Conservation (phyloP, 2,329 filamentous ascomycete species). For the Cercospora berteroae region DNA sequence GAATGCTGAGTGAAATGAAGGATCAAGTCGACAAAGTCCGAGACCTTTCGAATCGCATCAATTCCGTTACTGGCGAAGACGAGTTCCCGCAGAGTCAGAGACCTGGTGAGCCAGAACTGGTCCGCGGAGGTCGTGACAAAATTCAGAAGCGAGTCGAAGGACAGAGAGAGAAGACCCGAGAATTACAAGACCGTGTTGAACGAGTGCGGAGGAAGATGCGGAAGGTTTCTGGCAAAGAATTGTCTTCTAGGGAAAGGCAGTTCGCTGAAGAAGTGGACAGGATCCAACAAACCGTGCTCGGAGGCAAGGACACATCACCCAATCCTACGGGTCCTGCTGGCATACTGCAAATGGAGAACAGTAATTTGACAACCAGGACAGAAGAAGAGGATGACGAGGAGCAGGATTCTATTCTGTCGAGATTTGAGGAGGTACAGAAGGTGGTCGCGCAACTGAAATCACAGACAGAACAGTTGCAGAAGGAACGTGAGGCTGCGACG, state of each 20-base stretch:
- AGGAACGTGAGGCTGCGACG: slow-evolving; percentile 32
- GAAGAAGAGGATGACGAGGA: slow-evolving; percentile 14
- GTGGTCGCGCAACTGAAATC: slow-evolving; percentile 31
- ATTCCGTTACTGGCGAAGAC: slow-evolving; percentile 63
- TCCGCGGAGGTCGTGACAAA: slow-evolving; percentile 41
- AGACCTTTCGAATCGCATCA: slow-evolving; percentile 64
- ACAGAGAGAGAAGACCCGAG: slow-evolving; percentile 57
- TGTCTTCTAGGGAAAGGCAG: slow-evolving; percentile 62
- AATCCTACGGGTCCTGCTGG: slow-evolving; percentile 29
- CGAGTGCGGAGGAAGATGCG: slow-evolving; percentile 52
- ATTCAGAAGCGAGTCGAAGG: slow-evolving; percentile 59
- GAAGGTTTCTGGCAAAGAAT: slow-evolving; percentile 51
- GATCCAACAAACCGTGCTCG: slow-evolving; percentile 38
- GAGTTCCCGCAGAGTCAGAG: slow-evolving; percentile 41
- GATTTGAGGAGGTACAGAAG: slow-evolving; percentile 30
- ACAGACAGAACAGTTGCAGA: slow-evolving; percentile 32
- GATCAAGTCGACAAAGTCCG: slow-evolving; percentile 66
- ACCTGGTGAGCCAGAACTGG: slow-evolving; percentile 38
- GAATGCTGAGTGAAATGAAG: slow-evolving; percentile 64
- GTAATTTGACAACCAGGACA: slow-evolving; percentile 20
- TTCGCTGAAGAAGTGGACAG: slow-evolving; percentile 58
- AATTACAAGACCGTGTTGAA: slow-evolving; percentile 61
- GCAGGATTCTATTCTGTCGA: slow-evolving; percentile 20
- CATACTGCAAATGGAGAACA: slow-evolving; percentile 33
- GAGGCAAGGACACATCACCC: slow-evolving; percentile 29